Base-by-base conservation (phyloP, 2,329 filamentous ascomycete genomes). In the Venturia asperata region DNA sequence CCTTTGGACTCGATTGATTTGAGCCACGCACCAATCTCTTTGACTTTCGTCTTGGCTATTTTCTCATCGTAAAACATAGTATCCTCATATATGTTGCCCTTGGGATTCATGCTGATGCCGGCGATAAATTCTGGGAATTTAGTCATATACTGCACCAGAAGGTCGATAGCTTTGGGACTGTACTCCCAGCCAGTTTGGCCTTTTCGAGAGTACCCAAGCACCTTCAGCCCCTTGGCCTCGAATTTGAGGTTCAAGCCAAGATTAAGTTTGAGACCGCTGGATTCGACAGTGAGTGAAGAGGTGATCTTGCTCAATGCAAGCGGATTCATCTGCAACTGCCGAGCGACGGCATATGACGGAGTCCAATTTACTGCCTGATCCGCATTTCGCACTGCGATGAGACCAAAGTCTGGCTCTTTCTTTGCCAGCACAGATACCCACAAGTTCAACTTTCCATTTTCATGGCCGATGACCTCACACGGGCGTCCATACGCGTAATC, bases 201-300 rank as follows among this genome's bases (percentile, higher is more conserved):
- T 73, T 94, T 94, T 70, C 92, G 89, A 30, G 93, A 96, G 76
- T 97, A 99, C 0, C 94, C 94, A 41, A 99, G 79, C 7, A 99
- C 94, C 78, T 99, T 99, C 70, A 92, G 83, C 77, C 97, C 96
- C 78, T 91, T 93, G 2, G 86, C 91, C 74, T 99, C 94, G 67
- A 99, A 99, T 75, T 99, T 99, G 69, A 99, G 82, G 72, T 99
- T 99, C 67, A 99, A 81, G 0, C 94, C 94, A 30, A 99, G 80
- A 71, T 99, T 99, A 68, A 96, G 83, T 70, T 90, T 89, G 66
- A 92, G 81, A 34, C 90, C 91, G 66, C 91, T 91, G 4, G 93
- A 86, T 21, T 86, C 85, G 66, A 99, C 90, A 64, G 88, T 89
- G 75, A 96, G 97, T 0, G 93, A 92, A 1, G 94, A 96, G 0